Conservation (phyloP, 805 yeast genomes). For the Metschnikowia similis region DNA sequence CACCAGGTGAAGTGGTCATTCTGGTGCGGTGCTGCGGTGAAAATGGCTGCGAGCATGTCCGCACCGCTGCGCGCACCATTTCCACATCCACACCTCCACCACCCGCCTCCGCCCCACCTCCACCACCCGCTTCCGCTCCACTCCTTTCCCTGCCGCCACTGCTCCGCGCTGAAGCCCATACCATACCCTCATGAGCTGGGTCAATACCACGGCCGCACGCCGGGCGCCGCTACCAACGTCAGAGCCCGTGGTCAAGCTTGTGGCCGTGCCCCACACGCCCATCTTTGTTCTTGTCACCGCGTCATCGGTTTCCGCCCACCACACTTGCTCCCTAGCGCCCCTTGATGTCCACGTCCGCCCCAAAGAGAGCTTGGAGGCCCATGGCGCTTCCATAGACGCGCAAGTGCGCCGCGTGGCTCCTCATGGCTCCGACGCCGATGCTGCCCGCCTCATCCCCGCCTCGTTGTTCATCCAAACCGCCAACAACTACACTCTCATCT, state of each 20-base stretch:
- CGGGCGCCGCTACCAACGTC: conserved; percentile 20
- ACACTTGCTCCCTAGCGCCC: conserved; percentile 14
- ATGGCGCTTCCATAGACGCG: conserved; percentile 6
- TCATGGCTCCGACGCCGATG: conserved; percentile 32
- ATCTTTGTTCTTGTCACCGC: conserved; percentile 11
- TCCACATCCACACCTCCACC: neutral
- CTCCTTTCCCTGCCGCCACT: neutral
- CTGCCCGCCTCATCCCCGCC: conserved; percentile 10
- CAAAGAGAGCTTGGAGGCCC: conserved; percentile 11
- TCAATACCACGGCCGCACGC: neutral
- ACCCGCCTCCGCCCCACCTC: neutral
- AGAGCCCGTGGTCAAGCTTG: conserved; percentile 5
- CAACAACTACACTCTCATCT: conserved; percentile 11
- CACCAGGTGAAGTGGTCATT: no score
- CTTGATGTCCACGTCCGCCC: conserved; percentile 14
- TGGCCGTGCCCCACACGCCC: conserved; percentile 16
- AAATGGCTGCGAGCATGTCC: neutral
- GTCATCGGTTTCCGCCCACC: conserved; percentile 6
- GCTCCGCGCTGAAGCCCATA: no score
- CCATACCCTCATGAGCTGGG: neutral
- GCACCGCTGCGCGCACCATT: no score
- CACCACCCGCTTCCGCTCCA: neutral
- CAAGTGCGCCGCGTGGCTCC: conserved; percentile 31
- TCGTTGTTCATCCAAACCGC: conserved; percentile 14
- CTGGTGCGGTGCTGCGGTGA: neutral